Evolutionary conservation across 805 yeast genomes (phyloP).

Genomic region (Babjeviella inositovora): DNA sequence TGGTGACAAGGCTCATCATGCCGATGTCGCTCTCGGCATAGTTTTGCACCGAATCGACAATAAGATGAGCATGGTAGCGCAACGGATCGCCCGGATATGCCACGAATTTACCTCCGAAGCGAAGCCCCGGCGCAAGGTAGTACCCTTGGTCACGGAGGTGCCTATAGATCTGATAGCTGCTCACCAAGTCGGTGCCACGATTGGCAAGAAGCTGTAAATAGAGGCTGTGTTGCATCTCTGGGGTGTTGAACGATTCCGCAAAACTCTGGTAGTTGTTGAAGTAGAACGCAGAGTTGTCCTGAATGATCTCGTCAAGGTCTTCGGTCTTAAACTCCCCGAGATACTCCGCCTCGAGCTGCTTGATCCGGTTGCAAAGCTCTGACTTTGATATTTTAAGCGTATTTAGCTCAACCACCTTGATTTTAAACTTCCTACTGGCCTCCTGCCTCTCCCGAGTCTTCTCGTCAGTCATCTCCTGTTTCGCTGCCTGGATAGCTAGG

Average conservation of each 20-base stretch:
- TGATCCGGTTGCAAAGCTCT: constrained; percentile 2
- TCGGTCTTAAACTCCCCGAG: constrained; percentile 4
- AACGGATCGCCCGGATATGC: constrained; percentile 95
- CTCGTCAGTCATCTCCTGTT: constrained; percentile 3
- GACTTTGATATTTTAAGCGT: too few relatives aligned
- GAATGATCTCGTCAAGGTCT: constrained; percentile 2
- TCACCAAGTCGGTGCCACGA: constrained; percentile 1
- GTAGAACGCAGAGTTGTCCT: neutral
- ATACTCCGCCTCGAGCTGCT: neutral
- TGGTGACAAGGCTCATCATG: constrained; percentile 46
- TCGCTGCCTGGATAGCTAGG: constrained; percentile 2
- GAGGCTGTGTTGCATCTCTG: constrained; percentile 4
- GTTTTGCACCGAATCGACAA: constrained; percentile 34
- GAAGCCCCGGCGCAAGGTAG: constrained; percentile 65
- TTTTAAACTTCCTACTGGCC: constrained; percentile 5
- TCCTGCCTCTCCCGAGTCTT: constrained; percentile 4
- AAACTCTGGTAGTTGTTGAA: neutral
- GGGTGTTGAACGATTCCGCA: constrained; percentile 2
- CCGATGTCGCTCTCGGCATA: constrained; percentile 34
- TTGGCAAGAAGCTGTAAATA: too few relatives aligned
- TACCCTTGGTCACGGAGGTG: constrained; percentile 26
- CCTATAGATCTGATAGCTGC: constrained; percentile 16
- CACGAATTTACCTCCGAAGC: constrained; percentile 81
- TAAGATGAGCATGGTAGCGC: constrained; percentile 75
- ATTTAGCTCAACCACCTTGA: constrained; percentile 2